Base-by-base conservation (phyloP, 768 basidiomycete genomes). In the Hericium rajendrae region DNA sequence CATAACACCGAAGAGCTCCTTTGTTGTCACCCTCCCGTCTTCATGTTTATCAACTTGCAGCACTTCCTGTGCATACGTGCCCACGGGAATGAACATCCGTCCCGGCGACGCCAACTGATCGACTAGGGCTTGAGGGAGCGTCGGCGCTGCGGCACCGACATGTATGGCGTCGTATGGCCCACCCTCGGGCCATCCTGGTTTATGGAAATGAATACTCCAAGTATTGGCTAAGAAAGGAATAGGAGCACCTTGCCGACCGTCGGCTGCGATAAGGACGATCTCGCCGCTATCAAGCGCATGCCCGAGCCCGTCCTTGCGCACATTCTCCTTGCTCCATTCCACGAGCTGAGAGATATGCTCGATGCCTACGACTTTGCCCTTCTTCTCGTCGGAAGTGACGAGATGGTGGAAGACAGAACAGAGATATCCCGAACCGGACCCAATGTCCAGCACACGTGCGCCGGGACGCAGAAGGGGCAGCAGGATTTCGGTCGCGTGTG, bases 81-180 rank as follows among this genome's bases (percentile, higher is more conserved):
- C 94, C 13, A 97, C 86, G 2, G 94, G 94, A 54, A 97, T 91
- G 73, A 97, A 94, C 87, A 97, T 92, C 54, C 84, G 74, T 15
- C 89, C 89, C 0, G 87, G 86, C 2, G 69, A 67, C 26, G 84
- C 84, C 2, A 93, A 82, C 65, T 95, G 94, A 13, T 88, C 82
- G 28, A 97, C 69, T 1, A 98, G 79, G 0, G 77, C 69, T 20
- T 78, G 69, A 0, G 94, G 94, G 13, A 93, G 71, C 0, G 66
- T 75, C 0, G 90, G 86, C 0, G 94, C 85, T 0, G 95, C 94
- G 0, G 95, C 95, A 3, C 95, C 95, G 39, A 97, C 94, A 63
- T 98, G 94, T 52, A 97, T 97, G 0, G 83, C 86, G 59, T 91
- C 60, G 20, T 63, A 69, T 1, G 69, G 69, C 0, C 61, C 69